phyloP scores from a whole-genome alignment of 345 rosid species.

The Brassica juncea region DNA sequence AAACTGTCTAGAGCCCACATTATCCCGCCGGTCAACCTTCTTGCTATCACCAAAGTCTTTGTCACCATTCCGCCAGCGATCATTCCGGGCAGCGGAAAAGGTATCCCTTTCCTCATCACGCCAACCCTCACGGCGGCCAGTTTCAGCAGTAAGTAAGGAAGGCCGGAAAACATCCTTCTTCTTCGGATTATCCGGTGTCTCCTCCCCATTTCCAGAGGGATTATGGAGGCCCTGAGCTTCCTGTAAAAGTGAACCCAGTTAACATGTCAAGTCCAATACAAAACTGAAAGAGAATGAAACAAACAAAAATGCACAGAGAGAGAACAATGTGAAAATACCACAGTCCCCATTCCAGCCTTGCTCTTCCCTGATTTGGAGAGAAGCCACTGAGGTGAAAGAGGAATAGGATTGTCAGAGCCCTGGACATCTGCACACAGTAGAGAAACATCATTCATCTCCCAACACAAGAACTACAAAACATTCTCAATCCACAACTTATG shows the following conservation, averaged over 20 bases:
- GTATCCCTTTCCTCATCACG: slow-evolving; percentile 97
- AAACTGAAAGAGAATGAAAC: neutral
- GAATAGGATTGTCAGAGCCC: slow-evolving; percentile 73
- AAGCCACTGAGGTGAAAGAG: slow-evolving; percentile 99
- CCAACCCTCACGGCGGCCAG: slow-evolving; percentile 84
- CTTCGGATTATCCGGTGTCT: slow-evolving; percentile 59
- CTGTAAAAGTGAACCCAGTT: slow-evolving; percentile 42
- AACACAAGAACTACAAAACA: neutral
- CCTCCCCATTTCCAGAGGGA: slow-evolving; percentile 58
- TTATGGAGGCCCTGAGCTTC: slow-evolving; percentile 51
- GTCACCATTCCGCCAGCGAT: slow-evolving; percentile 83
- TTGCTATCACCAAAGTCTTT: slow-evolving; percentile 73
- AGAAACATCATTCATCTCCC: neutral
- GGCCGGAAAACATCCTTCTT: slow-evolving; percentile 86
- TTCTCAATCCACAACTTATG: neutral
- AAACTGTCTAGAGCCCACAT: slow-evolving; percentile 55
- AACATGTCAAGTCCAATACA: neutral
- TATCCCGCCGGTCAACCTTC: slow-evolving; percentile 83
- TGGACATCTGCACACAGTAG: slow-evolving; percentile 63
- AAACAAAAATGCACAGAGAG: neutral
- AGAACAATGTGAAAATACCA: slow-evolving; percentile 53
- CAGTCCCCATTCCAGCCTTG: slow-evolving; percentile 70
- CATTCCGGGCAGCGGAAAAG: slow-evolving; percentile 61
- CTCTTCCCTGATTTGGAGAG: slow-evolving; percentile 81
- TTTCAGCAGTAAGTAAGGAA: slow-evolving; percentile 74